These are phyloP conservation scores for Pyrenula aspistea DNA, from an alignment of 495 filamentous ascomycete genomes.

Conservation along the genomic window DNA sequence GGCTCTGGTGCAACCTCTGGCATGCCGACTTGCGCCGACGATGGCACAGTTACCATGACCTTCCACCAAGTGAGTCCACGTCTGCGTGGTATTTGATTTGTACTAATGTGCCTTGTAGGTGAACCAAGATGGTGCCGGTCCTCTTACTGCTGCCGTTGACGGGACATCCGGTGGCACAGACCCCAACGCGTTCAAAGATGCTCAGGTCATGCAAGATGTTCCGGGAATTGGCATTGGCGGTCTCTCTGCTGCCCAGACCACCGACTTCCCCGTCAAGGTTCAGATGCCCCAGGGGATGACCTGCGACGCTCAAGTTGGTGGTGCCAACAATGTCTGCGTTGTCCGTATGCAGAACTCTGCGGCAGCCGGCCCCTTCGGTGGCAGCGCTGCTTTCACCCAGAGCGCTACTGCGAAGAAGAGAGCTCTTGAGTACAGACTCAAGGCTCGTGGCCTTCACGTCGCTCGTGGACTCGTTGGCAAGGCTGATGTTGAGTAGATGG, in stretches of 20 bases:
- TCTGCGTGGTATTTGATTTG: neutral
- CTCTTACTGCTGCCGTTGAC: slow-evolving; percentile 20
- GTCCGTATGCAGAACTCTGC: slow-evolving; percentile 44
- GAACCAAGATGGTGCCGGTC: slow-evolving; percentile 27
- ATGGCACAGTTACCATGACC: slow-evolving; percentile 32
- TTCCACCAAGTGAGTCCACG: slow-evolving; percentile 15
- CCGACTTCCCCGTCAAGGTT: slow-evolving; percentile 42
- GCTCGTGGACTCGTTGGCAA: neutral
- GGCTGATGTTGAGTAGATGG: neutral
- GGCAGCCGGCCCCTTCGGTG: slow-evolving; percentile 48
- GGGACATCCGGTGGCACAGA: slow-evolving; percentile 44
- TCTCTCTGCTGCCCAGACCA: slow-evolving; percentile 33
- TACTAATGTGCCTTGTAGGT: slow-evolving; percentile 9
- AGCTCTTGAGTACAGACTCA: neutral
- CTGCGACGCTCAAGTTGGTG: slow-evolving; percentile 39
- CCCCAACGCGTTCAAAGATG: slow-evolving; percentile 36
- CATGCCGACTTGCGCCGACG: slow-evolving; percentile 39
- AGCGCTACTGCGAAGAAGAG: neutral
- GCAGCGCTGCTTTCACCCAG: slow-evolving; percentile 28
- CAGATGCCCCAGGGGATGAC: slow-evolving; percentile 52
- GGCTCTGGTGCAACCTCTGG: slow-evolving; percentile 29
- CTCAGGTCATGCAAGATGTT: slow-evolving; percentile 44
- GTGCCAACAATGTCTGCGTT: slow-evolving; percentile 42
- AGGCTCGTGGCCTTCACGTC: neutral
- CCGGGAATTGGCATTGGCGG: slow-evolving; percentile 36